A percentile compares a stretch with the other conserved stretches of the same genome.
These are phyloP conservation scores for Tylopilus rubrobrunneus DNA, from an alignment of 768 basidiomycete species.

Conservation along the genomic window DNA sequence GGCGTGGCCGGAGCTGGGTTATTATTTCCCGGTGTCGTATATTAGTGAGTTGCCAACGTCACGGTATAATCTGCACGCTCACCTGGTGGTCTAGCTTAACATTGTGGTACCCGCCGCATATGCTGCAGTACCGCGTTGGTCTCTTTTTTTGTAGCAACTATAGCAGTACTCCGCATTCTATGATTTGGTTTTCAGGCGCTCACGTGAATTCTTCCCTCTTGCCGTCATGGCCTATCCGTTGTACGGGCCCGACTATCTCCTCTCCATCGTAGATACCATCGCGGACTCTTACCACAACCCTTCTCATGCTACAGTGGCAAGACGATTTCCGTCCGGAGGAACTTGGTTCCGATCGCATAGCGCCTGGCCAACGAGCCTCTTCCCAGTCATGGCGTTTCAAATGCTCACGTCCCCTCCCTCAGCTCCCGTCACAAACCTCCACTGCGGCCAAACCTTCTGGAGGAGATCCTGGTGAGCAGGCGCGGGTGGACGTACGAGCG, in stretches of 20 bases:
- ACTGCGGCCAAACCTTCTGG: no score
- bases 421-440: no score
- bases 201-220: no score
- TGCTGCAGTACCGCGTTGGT: constrained; percentile 55
- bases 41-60: constrained; percentile 54
- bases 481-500: no score
- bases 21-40: constrained; percentile 71
- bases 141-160: constrained; percentile 61
- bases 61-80: neutral
- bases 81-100: constrained; percentile 40
- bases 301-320: no score
- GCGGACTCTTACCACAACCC: constrained; percentile 43
- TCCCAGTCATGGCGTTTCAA: no score
- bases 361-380: no score
- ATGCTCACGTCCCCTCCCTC: no score
- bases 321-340: no score
- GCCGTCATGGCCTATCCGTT: neutral
- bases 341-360: no score
- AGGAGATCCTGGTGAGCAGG: no score
- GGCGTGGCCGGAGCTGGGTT: constrained; percentile 68
- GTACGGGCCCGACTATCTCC: constrained; percentile 28
- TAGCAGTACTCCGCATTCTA: constrained; percentile 33
- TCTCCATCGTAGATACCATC: constrained; percentile 45
- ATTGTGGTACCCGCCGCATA: constrained; percentile 65
- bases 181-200: no score